Percentiles rank a stretch among this genome's conserved stretches.
Conservation (phyloP, 345 rosid genomes). For the Excoecaria cochinchinensis region DNA sequence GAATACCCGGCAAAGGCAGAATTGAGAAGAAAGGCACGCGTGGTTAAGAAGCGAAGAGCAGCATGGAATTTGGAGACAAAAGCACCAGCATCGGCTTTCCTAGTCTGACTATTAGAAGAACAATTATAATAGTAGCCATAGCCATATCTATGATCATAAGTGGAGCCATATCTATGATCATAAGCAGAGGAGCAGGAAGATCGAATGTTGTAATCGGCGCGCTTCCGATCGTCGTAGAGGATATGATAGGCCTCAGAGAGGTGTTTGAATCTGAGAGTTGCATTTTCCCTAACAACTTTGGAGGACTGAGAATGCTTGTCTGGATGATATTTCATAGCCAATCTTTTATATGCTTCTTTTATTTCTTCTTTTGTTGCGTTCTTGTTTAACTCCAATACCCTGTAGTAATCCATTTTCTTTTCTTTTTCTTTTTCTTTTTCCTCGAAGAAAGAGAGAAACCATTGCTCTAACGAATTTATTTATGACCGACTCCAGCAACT, state of each 20-base stretch:
- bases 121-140: slow-evolving; percentile 7
- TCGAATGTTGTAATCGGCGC: slow-evolving; percentile 56
- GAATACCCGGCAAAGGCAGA: slow-evolving; percentile 63
- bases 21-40: slow-evolving; percentile 68
- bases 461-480: too few species aligned
- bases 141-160: not conserved
- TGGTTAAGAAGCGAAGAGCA: slow-evolving; percentile 57
- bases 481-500: too few species aligned
- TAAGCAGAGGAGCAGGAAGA: slow-evolving; percentile 22
- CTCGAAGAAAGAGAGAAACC: too few species aligned
- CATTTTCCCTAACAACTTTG: slow-evolving; percentile 43
- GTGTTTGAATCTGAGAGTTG: slow-evolving; percentile 68
- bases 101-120: slow-evolving; percentile 9
- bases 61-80: slow-evolving; percentile 31
- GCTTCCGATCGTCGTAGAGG: slow-evolving; percentile 61
- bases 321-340: slow-evolving; percentile 75
- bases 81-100: slow-evolving; percentile 19
- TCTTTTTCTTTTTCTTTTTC: too few species aligned
- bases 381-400: slow-evolving; percentile 53
- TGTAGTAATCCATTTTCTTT: slow-evolving; percentile 62
- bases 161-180: not conserved
- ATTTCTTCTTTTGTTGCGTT: slow-evolving; percentile 74
- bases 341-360: slow-evolving; percentile 69
- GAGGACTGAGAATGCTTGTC: slow-evolving; percentile 80
- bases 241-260: slow-evolving; percentile 83